Evolutionary conservation across 768 basidiomycete species (phyloP).

Genomic region (Rhodotorula diobovata): DNA sequence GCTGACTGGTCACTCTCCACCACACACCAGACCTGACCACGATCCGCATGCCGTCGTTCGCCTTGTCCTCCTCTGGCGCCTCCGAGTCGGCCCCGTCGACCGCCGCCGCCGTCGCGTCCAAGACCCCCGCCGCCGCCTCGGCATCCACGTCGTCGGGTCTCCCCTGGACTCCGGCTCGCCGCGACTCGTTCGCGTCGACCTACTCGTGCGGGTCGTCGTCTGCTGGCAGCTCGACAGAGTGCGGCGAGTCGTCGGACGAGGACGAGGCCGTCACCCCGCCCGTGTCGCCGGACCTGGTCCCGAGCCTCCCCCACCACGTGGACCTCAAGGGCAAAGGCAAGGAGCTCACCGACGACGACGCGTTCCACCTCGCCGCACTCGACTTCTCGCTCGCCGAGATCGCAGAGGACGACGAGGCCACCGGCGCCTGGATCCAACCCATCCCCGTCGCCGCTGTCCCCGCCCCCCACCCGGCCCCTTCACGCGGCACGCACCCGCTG

Average conservation of each 20-base stretch:
- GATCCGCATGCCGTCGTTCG: slow-evolving; percentile 1
- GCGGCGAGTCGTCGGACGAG: slow-evolving; percentile 1
- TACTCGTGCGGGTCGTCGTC: not conserved
- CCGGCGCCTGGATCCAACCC: not conserved
- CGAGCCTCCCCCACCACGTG: not conserved
- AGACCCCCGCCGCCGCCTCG: not conserved
- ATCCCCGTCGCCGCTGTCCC: not conserved
- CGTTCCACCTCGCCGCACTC: not conserved
- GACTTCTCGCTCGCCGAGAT: not conserved
- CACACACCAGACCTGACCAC: not conserved
- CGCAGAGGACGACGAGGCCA: not conserved
- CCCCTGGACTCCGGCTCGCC: not conserved
- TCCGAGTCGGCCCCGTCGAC: too few relatives aligned
- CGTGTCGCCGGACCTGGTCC: not conserved
- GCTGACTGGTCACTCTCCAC: not conserved
- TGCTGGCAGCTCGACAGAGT: not conserved
- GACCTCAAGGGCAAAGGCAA: slow-evolving; percentile 5
- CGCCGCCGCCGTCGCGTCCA: not conserved
- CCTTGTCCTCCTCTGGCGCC: not conserved
- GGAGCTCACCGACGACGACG: not conserved
- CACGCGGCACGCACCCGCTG: not conserved
- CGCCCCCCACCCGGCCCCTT: not conserved
- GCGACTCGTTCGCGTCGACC: slow-evolving; percentile 1
- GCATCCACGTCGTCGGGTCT: not conserved
- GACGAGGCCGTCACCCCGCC: slow-evolving; percentile 9